Percentiles rank a stretch among this genome's conserved stretches.
Evolutionary conservation across 2,329 filamentous ascomycete species (phyloP).

Genomic region (Chrysoporthe cubensis): DNA sequence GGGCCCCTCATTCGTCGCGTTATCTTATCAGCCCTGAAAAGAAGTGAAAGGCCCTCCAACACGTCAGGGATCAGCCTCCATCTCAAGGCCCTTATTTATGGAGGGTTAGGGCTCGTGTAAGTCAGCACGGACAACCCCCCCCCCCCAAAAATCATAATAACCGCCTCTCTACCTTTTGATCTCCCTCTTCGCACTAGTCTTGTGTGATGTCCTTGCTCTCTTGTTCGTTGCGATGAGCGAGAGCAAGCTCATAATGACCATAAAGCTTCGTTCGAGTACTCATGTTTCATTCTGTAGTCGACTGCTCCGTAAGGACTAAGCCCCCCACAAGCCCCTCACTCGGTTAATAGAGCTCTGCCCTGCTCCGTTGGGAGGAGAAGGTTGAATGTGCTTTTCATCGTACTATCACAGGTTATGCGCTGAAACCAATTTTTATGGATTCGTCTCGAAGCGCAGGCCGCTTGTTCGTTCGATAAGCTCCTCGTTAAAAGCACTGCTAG

Average conservation of each 20-base stretch:
- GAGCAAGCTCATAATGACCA: not conserved
- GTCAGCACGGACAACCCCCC: not conserved
- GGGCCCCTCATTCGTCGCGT: slow-evolving; percentile 6
- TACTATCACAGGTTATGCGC: not conserved
- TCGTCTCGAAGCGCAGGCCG: not conserved
- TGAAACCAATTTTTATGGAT: not conserved
- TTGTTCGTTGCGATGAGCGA: not conserved
- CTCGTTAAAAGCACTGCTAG: too few species aligned
- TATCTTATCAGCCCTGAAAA: slow-evolving; percentile 45
- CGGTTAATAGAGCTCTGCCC: not conserved
- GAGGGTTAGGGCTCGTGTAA: slow-evolving; percentile 21
- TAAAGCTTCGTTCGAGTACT: not conserved
- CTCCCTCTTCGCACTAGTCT: not conserved
- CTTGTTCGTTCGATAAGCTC: not conserved
- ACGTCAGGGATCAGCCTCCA: not conserved
- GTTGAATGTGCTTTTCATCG: too few species aligned
- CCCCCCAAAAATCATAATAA: not conserved
- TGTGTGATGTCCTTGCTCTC: not conserved
- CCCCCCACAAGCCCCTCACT: not conserved
- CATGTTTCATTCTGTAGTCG: not conserved
- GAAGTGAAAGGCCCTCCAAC: not conserved
- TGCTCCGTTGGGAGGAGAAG: too few species aligned
- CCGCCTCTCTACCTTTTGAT: not conserved
- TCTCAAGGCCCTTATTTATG: not conserved
- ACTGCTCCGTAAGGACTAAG: not conserved